These are phyloP conservation scores for Oenanthe javanica DNA, from an alignment of 140 eudicot genomes.

Conservation along the genomic window DNA sequence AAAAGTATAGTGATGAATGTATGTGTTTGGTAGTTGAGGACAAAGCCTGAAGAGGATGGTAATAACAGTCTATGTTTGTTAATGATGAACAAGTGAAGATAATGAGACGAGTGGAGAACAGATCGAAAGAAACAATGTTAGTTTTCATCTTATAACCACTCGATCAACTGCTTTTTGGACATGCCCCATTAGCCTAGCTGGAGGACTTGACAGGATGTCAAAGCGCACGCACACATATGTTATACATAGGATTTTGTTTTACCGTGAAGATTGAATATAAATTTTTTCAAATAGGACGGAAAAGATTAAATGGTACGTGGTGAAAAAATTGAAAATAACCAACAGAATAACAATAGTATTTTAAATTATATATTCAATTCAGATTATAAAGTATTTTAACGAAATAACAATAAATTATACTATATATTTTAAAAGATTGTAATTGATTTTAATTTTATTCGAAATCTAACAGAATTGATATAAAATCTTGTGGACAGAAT, in stretches of 20 bases:
- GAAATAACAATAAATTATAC: too few species aligned
- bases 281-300: neutral
- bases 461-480: too few species aligned
- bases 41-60: neutral
- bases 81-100: neutral
- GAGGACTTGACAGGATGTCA: neutral
- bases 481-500: too few species aligned
- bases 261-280: neutral
- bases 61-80: neutral
- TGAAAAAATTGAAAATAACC: too few species aligned
- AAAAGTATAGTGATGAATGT: neutral
- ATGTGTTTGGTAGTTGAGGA: neutral
- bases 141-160: neutral
- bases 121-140: neutral
- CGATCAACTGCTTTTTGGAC: neutral
- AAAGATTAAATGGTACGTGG: too few species aligned
- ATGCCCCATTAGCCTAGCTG: neutral
- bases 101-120: constrained; percentile 1
- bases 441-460: too few species aligned
- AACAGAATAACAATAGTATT: too few species aligned
- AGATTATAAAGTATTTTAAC: too few species aligned
- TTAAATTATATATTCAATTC: too few species aligned
- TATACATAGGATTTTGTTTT: neutral
- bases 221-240: neutral
- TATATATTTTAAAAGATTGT: too few species aligned